Evolutionary conservation across 2,329 filamentous ascomycete species (phyloP).

Genomic region (Colletotrichum sp.): DNA sequence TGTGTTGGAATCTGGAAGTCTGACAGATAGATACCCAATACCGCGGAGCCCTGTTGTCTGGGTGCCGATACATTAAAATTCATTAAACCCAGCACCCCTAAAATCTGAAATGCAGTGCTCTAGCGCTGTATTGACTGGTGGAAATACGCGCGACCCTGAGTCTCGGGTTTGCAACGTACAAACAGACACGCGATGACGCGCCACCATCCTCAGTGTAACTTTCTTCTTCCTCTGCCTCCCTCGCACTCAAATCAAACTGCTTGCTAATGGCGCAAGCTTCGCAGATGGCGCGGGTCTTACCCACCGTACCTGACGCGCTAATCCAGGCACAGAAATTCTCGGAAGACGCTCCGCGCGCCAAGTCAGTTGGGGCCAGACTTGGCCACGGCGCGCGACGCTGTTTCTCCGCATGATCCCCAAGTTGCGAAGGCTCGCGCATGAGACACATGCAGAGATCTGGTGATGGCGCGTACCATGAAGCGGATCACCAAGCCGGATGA

Average conservation of each 20-base stretch:
- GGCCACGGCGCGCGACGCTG: background rate
- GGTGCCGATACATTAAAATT: background rate
- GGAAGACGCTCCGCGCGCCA: constrained; percentile 11
- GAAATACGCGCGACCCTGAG: background rate
- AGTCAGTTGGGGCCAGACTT: background rate
- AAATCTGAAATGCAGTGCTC: background rate
- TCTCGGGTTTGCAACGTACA: background rate
- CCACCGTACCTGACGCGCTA: background rate
- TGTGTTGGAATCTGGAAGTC: background rate
- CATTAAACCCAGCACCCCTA: background rate
- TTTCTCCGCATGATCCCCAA: background rate
- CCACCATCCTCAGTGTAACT: background rate
- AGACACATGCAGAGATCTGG: background rate
- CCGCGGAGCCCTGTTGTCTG: background rate
- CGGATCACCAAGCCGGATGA: background rate
- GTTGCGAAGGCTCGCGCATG: too few relatives aligned
- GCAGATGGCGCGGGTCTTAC: background rate
- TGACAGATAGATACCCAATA: background rate
- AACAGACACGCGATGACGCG: background rate
- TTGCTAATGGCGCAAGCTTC: background rate
- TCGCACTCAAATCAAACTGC: background rate
- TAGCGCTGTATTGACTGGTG: background rate
- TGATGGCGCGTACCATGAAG: background rate
- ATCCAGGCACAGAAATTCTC: constrained; percentile 14
- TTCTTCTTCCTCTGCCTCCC: background rate